A percentile compares a stretch with the other conserved stretches of the same genome.
Evolutionary conservation across 306 rosid species (phyloP).

Genomic region (Glycine soja): DNA sequence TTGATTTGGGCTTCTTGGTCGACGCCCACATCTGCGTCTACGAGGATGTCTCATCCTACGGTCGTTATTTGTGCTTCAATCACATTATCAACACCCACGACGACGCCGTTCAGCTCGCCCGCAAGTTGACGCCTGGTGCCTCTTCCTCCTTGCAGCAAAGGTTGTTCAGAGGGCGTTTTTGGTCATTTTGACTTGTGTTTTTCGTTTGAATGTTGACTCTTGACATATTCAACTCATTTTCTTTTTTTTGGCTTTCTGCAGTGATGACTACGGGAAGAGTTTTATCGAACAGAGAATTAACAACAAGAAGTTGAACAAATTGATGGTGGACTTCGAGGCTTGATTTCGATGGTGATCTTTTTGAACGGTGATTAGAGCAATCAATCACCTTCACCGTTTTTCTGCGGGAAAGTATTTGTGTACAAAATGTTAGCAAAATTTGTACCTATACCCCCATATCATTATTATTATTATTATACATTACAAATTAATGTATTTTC

Average conservation of each 20-base stretch:
- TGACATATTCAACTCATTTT: background rate
- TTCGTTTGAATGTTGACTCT: background rate
- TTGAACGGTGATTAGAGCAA: conserved; percentile 21
- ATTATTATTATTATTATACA: background rate
- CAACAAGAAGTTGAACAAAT: conserved; percentile 86
- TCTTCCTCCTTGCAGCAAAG: conserved; percentile 57
- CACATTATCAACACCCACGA: conserved; percentile 61
- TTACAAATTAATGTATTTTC: conserved; percentile 16
- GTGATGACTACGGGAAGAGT: conserved; percentile 55
- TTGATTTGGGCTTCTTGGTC: conserved; percentile 65
- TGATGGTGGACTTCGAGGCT: conserved; percentile 68
- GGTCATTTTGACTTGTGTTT: conserved; percentile 7
- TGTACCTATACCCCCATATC: conserved; percentile 43
- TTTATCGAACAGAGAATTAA: conserved; percentile 72
- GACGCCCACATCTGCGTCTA: conserved; percentile 75
- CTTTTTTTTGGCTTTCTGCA: conserved; percentile 38
- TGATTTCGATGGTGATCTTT: conserved; percentile 34
- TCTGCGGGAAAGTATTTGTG: conserved; percentile 12
- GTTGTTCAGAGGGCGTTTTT: conserved; percentile 35
- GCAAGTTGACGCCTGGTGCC: conserved; percentile 59
- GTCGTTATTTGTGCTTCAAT: conserved; percentile 91
- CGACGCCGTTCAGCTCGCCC: conserved; percentile 74
- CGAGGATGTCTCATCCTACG: conserved; percentile 80
- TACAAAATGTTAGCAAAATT: conserved; percentile 25
- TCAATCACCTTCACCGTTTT: conserved; percentile 21